Conservation (phyloP, 306 rosid genomes). For the Medicago arabica region DNA sequence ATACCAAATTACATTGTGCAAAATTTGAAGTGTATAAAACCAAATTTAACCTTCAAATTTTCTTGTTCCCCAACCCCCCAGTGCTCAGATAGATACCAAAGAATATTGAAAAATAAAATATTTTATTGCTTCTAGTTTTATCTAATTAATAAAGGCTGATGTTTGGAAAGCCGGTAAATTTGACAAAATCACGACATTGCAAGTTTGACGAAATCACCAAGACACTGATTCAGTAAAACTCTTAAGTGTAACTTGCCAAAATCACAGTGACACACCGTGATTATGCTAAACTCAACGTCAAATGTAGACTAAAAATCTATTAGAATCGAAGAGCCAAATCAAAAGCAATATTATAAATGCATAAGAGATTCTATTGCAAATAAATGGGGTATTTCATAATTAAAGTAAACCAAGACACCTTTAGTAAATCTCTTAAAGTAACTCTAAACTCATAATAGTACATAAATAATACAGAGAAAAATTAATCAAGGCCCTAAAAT, state of each 20-base stretch:
- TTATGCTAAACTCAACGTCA: too few species aligned
- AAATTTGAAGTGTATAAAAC: background rate
- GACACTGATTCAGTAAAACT: background rate
- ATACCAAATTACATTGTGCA: background rate
- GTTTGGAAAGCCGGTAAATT: background rate
- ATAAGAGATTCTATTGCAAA: conserved; percentile 27
- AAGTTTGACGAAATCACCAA: background rate
- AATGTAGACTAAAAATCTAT: background rate
- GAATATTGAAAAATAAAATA: background rate
- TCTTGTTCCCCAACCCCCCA: background rate
- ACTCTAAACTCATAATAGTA: conserved; percentile 53
- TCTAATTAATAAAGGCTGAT: background rate
- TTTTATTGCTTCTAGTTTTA: background rate
- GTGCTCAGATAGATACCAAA: background rate
- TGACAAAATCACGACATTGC: background rate
- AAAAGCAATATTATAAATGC: conserved; percentile 6
- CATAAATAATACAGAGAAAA: conserved; percentile 55
- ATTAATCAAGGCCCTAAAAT: conserved; percentile 51
- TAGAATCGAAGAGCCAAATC: background rate
- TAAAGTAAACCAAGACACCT: conserved; percentile 18
- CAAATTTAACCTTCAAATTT: background rate
- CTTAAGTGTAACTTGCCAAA: background rate
- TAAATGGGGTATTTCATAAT: background rate
- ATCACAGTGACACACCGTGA: background rate
- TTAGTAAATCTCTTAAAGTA: conserved; percentile 40